Percentiles rank a stretch among this genome's conserved stretches.
Evolutionary conservation across 495 filamentous ascomycete genomes (phyloP).

Genomic region (Trichoderma virens): DNA sequence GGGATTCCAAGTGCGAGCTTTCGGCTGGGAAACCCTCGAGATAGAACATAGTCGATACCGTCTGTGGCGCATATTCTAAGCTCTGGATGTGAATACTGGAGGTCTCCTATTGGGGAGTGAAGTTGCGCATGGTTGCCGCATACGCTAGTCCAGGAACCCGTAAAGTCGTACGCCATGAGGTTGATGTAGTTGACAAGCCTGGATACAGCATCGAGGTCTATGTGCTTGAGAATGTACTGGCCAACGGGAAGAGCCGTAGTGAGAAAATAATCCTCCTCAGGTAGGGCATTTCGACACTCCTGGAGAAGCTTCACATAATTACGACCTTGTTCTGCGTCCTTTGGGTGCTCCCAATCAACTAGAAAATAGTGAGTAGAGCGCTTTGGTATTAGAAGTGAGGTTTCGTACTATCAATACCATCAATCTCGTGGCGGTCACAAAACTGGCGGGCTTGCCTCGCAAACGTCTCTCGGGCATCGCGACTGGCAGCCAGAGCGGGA

Average conservation of each 20-base stretch:
- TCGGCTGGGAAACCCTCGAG: constrained; percentile 49
- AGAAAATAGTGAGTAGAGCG: background rate
- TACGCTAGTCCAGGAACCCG: constrained; percentile 59
- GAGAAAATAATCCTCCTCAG: constrained; percentile 50
- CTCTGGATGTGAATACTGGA: constrained; percentile 5
- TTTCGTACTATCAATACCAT: constrained; percentile 66
- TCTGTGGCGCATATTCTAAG: constrained; percentile 49
- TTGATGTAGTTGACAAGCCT: constrained; percentile 63
- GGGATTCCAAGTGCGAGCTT: constrained; percentile 72
- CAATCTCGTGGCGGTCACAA: constrained; percentile 56
- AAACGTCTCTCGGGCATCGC: constrained; percentile 48
- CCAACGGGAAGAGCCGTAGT: constrained; percentile 67
- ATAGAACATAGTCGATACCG: constrained; percentile 52
- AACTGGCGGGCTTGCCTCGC: constrained; percentile 51
- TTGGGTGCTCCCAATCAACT: constrained; percentile 85
- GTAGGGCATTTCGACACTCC: constrained; percentile 47
- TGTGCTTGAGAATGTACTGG: constrained; percentile 64
- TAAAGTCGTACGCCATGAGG: constrained; percentile 81
- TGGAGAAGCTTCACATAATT: constrained; percentile 62
- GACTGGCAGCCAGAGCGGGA: constrained; percentile 51
- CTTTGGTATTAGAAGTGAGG: background rate
- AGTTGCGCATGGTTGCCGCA: constrained; percentile 71
- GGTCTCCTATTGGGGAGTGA: constrained; percentile 32
- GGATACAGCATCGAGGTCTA: constrained; percentile 52
- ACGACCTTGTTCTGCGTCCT: constrained; percentile 49